These are phyloP conservation scores for Eucalyptus curtisii DNA, from an alignment of 345 rosid genomes.

Conservation along the genomic window DNA sequence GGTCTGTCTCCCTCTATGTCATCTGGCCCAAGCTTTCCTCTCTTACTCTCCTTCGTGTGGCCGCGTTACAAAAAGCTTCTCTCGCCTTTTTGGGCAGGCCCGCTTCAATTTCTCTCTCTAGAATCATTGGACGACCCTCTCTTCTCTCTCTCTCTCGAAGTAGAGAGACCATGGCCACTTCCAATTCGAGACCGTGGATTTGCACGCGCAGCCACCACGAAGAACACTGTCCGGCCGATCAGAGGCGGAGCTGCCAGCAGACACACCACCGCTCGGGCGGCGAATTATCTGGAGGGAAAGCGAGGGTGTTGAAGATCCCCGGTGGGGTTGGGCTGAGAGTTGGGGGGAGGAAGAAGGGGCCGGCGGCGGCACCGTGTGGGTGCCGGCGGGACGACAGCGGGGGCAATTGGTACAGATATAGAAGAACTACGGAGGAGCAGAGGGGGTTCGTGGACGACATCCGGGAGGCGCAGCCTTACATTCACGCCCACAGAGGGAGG, in stretches of 20 bases:
- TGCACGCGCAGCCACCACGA: not conserved
- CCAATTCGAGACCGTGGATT: not conserved
- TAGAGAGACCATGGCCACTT: not conserved
- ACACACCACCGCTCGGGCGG: not conserved
- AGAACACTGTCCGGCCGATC: not conserved
- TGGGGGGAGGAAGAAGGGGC: not conserved
- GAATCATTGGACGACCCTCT: not conserved
- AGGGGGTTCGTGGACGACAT: conserved; percentile 4
- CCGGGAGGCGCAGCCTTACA: conserved; percentile 21
- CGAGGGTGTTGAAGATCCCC: not conserved
- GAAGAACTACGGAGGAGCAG: conserved; percentile 1
- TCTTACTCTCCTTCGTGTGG: not conserved
- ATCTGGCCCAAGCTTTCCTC: not conserved
- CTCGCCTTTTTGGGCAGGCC: not conserved
- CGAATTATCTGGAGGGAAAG: not conserved
- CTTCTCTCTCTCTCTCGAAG: not conserved
- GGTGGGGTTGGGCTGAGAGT: not conserved
- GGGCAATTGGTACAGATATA: not conserved
- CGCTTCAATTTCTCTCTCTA: not conserved
- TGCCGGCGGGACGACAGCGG: not conserved
- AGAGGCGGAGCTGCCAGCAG: not conserved
- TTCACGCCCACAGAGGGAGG: conserved; percentile 13
- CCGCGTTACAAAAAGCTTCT: not conserved
- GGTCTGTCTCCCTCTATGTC: not conserved
- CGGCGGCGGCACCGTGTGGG: not conserved